Evolutionary conservation across 129 eudicot species (phyloP), one percentile per base, ranked within the genome.

Genomic region (Artemisia argyi): DNA sequence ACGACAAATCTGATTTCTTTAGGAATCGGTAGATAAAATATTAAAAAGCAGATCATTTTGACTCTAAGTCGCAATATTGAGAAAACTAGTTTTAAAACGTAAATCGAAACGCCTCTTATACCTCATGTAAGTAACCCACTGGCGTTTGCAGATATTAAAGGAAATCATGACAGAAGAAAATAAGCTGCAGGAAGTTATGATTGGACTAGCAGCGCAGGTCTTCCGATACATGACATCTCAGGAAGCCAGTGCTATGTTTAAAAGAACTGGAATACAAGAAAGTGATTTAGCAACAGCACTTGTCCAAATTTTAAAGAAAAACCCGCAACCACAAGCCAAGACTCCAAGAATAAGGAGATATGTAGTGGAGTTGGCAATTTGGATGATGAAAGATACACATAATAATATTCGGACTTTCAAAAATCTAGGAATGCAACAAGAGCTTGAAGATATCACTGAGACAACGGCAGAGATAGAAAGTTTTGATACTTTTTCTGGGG

Each of bases 401-500:
- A 14, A 39, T 51, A 86, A 86, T 66, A 54, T 88, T 16, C 24
- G 49, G 17, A 76, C 52, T 18, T 90, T 94, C 69, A 80, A 66
- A 74, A 67, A 76, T 56, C 70, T 90, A 39, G 91, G 88, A 26
- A 61, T 94, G 81, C 59, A 65, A 73, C 61, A 61, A 63, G 93
- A 94, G 76, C 85, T 94, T 26, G 91, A 90, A 77, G 81, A 76
- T 18, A 78, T 94, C 26, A 72, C 53, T 65, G 99, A 94, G 71
- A 86, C 94, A 2, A 90, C 94, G 46, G 86, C 97, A 1, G 97
- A 94, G 85, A 71, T 94, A 0, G 99, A 94, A 76, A 94, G 89
- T 72, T 94, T 90, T 76, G 90, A 81, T 49, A 80, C 86, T 17
- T 94, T 94, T 83, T 94, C 99, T 0, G 99, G 99, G 28, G 85